Base-by-base conservation (phyloP, 1,139 yeast species). In the Hansenula lynferdii region DNA sequence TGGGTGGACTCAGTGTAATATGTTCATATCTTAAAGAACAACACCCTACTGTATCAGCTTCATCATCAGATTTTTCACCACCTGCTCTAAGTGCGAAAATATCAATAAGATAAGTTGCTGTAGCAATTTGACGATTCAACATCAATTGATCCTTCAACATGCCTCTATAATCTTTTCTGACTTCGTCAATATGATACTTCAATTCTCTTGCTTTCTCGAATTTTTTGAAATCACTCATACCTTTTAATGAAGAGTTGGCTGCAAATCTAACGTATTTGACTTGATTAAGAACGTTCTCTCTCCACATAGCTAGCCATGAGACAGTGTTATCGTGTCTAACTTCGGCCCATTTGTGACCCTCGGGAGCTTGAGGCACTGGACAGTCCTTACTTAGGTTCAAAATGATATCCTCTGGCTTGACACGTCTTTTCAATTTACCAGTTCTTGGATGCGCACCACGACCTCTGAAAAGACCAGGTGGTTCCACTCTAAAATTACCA, bases 31-130 rank as follows among this genome's bases (percentile, higher is more conserved):
- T 69, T 49, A 90, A 71, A 1, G 97, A 90, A 64, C 97, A 90
- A 64, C 98, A 90, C 32, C 98, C 98, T 33, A 90, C 98, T 2
- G 98, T 90, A 60, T 92, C 98, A 3, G 97, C 97, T 58, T 90
- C 97, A 54, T 92, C 97, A 9, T 90, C 97, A 15, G 94, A 86
- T 60, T 90, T 90, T 63, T 92, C 97, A 52, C 97, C 97, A 58
- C 97, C 97, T 0, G 97, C 97, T 83, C 97, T 85, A 47, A 92
- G 72, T 0, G 97, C 97, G 57, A 89, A 82, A n/a, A 82, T 78
- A 66, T 92, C 98, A 57, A 92, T 90, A 38, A 92, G 72, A 60
- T 90, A 92, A 37, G 92, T 86, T 3, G 97, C 97, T 2, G 95
- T 86, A 5, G 97, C 97, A 58, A 90, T 77, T 64, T 92, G 97